Conservation (phyloP, 176 grass and related monocot species). For the Pontederia crassipes region DNA sequence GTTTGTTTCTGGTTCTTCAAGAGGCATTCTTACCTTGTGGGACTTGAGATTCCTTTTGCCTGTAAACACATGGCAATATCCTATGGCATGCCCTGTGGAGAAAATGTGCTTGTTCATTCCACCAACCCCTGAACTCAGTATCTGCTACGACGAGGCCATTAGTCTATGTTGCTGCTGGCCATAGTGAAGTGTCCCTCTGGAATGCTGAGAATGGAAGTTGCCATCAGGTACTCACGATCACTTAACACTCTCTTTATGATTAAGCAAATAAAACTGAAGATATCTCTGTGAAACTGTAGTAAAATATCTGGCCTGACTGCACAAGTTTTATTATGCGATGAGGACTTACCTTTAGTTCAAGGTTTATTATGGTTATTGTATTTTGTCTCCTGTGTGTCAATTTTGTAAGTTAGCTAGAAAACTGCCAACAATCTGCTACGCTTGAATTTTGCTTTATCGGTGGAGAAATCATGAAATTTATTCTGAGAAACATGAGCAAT, state of each 20-base stretch:
- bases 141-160: constrained; percentile 56
- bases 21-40: constrained; percentile 87
- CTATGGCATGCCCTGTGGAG: constrained; percentile 64
- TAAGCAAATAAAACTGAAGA: no score
- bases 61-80: constrained; percentile 92
- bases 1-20: constrained; percentile 96
- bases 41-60: constrained; percentile 93
- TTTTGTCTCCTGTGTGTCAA: no score
- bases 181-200: constrained; percentile 87
- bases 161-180: constrained; percentile 79
- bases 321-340: no score
- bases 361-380: no score
- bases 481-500: no score
- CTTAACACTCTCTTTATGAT: background rate
- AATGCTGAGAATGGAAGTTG: constrained; percentile 97
- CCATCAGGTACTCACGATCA: constrained; percentile 56
- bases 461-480: no score
- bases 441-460: no score
- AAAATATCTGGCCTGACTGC: no score
- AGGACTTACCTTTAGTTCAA: no score
- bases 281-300: no score
- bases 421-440: no score
- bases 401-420: no score
- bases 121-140: constrained; percentile 45
- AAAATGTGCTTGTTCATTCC: constrained; percentile 91